Evolutionary conservation across 1,284 basidiomycete species (phyloP), one percentile per base, ranked within the genome.

Genomic region (Neonothopanus nambi): DNA sequence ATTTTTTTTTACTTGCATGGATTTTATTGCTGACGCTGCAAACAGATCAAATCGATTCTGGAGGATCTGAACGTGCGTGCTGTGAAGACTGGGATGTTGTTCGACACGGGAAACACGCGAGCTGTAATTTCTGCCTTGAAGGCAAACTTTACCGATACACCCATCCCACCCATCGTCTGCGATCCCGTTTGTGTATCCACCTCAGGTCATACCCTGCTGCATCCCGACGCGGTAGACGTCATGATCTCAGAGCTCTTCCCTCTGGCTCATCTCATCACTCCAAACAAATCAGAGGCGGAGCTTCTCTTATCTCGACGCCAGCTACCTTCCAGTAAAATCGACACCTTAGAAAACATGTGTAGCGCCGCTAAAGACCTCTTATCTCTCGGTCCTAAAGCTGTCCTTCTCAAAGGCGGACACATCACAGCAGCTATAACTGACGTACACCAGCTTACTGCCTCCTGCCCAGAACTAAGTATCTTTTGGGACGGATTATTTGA

Each of bases 121-220:
- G 70, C 75, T 0, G 73, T 86, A 2, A 74, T 77, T 0, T 59
- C 66, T 5, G 71, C 76, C 5, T 72, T 90, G 45, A 75, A 66
- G 50, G 48, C 59, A 1, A 68, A 72, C 59, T 80, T 75, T 63
- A 40, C 55, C 9, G 52, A 44, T 8, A 59, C 51, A 39, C 4
- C 15, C 18, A 36, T 76, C 2, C 82, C 82, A 0, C 79, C 80
- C 9, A 70, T 93, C 15, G 81, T 95, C 23, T 84, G 91, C 57
- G 93, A 96, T 67, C 95, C 95, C 0, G 95, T 98, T 20, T 95
- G 90, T 69, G 91, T 98, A 1, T 94, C 93, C 2, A 97, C 95
- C 0, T 95, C 93, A 0, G 94, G 95, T 2, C 91, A 95, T 61
- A 81, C 79, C 7, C 78, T 98, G 0, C 77, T 98, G 3, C 76